A percentile compares a stretch with the other conserved stretches of the same genome.
These are phyloP conservation scores for Coffea humblotiana DNA, from an alignment of 305 asterid genomes.

Conservation along the genomic window DNA sequence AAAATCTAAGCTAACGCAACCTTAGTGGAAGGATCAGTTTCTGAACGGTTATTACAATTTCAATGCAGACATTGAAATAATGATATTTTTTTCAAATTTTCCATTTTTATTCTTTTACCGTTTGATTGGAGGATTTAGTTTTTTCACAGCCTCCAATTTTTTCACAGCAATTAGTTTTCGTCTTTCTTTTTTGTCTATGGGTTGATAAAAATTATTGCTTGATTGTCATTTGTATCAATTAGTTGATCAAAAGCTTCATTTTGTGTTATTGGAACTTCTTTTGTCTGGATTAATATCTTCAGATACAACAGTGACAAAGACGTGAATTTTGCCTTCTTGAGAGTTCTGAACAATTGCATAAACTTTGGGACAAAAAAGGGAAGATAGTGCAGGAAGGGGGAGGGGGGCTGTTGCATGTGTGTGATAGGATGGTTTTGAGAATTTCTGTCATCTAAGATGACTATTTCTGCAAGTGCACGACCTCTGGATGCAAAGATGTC, in stretches of 20 bases:
- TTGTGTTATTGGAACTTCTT: conserved; percentile 5
- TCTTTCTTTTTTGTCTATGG: no score
- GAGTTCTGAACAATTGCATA: neutral
- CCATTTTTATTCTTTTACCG: no score
- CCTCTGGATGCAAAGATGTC: conserved; percentile 25
- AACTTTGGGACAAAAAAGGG: neutral
- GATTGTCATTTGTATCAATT: neutral
- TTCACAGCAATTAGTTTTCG: no score
- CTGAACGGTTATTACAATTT: no score
- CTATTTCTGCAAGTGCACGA: conserved; percentile 32
- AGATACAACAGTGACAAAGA: neutral
- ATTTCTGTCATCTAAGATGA: conserved; percentile 26
- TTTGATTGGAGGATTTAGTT: no score
- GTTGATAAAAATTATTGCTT: neutral
- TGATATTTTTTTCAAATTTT: no score
- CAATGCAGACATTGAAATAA: no score
- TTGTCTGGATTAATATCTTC: neutral
- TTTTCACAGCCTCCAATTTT: no score
- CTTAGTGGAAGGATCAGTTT: neutral
- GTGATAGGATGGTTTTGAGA: neutral
- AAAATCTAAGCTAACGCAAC: neutral
- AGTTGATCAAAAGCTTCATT: conserved; percentile 13
- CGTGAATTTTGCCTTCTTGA: neutral
- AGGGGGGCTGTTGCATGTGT: conserved; percentile 1
- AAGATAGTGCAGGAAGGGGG: neutral